Evolutionary conservation across 2,329 filamentous ascomycete species (phyloP).

Genomic region (Rutstroemia sydowiana): DNA sequence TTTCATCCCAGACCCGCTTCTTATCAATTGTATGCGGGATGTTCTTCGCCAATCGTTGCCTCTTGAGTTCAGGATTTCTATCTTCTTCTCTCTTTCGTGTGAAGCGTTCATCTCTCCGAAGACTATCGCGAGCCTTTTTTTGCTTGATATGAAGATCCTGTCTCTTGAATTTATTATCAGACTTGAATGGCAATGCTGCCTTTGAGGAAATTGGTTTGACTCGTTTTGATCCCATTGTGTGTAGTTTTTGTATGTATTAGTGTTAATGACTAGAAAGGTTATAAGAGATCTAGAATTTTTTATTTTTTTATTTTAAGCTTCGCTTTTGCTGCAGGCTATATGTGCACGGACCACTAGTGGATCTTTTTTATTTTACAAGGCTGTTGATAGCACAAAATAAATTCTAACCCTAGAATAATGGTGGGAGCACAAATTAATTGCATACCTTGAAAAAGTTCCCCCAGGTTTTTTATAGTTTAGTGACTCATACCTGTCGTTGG

Average conservation of each 20-base stretch:
- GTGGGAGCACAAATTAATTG: neutral
- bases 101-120: constrained; percentile 70
- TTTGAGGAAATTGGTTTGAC: constrained; percentile 35
- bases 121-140: constrained; percentile 68
- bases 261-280: neutral
- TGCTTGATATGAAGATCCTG: constrained; percentile 71
- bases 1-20: constrained; percentile 85
- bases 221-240: constrained; percentile 43
- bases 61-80: constrained; percentile 69
- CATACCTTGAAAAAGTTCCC: constrained; percentile 7
- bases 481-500: constrained; percentile 23
- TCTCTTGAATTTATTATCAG: constrained; percentile 72
- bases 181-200: constrained; percentile 43
- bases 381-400: constrained; percentile 7
- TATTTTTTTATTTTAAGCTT: neutral
- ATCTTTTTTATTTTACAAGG: neutral
- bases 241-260: constrained; percentile 13
- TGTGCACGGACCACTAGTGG: no score
- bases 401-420: constrained; percentile 1
- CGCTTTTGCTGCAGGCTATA: no score
- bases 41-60: constrained; percentile 68
- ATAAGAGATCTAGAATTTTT: constrained; percentile 12
- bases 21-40: constrained; percentile 74
- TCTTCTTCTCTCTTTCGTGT: constrained; percentile 77
- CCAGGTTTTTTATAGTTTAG: constrained; percentile 4